Base-by-base conservation (phyloP, 768 basidiomycete species). In the Boletales sp. region DNA sequence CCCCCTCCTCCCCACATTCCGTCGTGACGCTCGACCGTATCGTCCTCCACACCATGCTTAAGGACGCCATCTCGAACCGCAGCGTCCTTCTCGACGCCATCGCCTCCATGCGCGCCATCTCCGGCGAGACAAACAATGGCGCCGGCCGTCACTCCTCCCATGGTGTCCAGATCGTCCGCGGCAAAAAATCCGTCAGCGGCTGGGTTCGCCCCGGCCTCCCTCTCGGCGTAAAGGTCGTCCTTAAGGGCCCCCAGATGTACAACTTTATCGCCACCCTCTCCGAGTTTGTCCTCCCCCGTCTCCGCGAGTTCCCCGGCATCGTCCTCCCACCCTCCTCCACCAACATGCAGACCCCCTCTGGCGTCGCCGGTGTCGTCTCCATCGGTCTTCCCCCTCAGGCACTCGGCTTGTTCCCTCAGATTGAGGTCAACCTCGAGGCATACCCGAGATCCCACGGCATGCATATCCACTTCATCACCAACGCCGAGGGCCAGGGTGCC, bases 381-480 rank as follows among this genome's bases (percentile, higher is more conserved):
- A 86, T 98, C 59, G 95, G 95, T 42, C 75, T 99, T 4, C 82
- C 87, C 0, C 84, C 91, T 1, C 70, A 74, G 5, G 92, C 94
- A 1, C 86, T 99, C 79, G 83, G 79, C 8, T 78, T 94, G 59
- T 99, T 97, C 75, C 95, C 95, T 1, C 90, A 95, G 71, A 87
- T 98, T 49, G 95, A 98, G 72, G 86, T 93, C 68, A 97, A 97
- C 66, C 69, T 87, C 38, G 94, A 97, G 62, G 71, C 88, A 27
- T 99, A 97, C 65, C 91, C 93, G 6, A 81, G 80, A 56, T 65
- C 81, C 40, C 86, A 86, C 61, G 95, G 95, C 17, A 90, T 99
- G 81, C 90, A 97, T 63, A 84, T 99, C 34, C 90, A 94, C 65
- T 94, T 95, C 64, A 77, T 94, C 50, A 97, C 95, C 18, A 92